Evolutionary conservation across 148 eudicot species (phyloP).

Genomic region (Suaeda aralocaspica): DNA sequence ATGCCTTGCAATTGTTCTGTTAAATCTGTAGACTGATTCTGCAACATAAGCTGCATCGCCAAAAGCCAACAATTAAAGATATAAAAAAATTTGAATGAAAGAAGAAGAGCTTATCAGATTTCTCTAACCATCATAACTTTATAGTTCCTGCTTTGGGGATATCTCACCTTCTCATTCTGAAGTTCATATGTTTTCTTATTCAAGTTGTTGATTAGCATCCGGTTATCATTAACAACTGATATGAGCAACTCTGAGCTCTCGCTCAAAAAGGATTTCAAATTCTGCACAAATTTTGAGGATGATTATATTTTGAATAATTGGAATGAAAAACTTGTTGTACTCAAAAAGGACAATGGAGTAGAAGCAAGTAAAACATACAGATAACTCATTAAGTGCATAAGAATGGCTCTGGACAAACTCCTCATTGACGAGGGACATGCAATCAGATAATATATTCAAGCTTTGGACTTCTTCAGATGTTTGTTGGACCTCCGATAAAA

Average conservation of each 20-base stretch:
- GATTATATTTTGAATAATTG: background rate
- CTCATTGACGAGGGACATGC: conserved; percentile 45
- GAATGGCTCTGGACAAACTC: conserved; percentile 47
- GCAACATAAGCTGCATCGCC: conserved; percentile 48
- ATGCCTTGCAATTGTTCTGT: conserved; percentile 40
- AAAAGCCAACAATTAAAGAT: background rate
- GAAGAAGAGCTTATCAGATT: conserved; percentile 12
- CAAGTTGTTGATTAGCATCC: conserved; percentile 34
- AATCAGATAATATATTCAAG: conserved; percentile 38
- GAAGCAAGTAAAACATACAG: conserved; percentile 40
- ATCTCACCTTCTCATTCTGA: conserved; percentile 71
- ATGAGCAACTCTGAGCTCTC: conserved; percentile 38
- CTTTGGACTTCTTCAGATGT: conserved; percentile 49
- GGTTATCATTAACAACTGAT: conserved; percentile 36
- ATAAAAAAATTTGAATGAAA: no score
- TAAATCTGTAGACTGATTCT: conserved; percentile 47
- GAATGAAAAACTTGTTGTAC: background rate
- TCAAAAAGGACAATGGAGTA: background rate
- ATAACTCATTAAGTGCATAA: conserved; percentile 31
- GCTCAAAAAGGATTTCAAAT: conserved; percentile 37
- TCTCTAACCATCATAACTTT: conserved; percentile 10
- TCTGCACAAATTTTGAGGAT: conserved; percentile 43
- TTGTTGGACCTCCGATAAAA: conserved; percentile 55
- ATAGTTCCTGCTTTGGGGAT: conserved; percentile 7
- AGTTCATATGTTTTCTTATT: conserved; percentile 46